Percentiles rank a stretch among this genome's conserved stretches.
Conservation (phyloP, 1,139 yeast genomes). For the Chernovozyma sophiae-reginae region DNA sequence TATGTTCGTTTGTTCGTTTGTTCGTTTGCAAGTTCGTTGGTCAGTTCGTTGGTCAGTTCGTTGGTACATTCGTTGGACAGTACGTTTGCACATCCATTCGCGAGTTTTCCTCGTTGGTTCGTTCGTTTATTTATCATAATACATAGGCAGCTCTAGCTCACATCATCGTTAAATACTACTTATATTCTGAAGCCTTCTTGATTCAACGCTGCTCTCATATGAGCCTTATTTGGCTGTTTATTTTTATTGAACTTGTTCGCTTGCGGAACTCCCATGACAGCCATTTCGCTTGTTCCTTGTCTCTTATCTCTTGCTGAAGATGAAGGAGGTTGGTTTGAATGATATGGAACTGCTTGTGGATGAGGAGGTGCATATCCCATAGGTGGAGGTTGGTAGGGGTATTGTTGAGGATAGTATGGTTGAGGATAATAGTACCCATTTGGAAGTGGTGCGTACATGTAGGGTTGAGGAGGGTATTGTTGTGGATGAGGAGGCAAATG, state of each 20-base stretch:
- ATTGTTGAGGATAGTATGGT: conserved; percentile 5
- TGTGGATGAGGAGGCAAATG: conserved; percentile 1
- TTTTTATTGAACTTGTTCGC: conserved; percentile 35
- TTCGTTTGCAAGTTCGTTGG: too few relatives aligned
- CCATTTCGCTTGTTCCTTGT: conserved; percentile 25
- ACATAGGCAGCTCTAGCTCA: too few relatives aligned
- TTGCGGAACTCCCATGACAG: conserved; percentile 37
- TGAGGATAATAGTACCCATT: conserved; percentile 5
- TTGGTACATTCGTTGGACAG: too few relatives aligned
- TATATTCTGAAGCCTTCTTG: conserved; percentile 41
- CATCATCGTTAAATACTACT: too few relatives aligned
- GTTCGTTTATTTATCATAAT: too few relatives aligned
- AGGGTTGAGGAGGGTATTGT: conserved; percentile 15
- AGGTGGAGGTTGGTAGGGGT: conserved; percentile 11
- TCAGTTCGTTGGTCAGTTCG: too few relatives aligned
- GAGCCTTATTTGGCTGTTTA: conserved; percentile 31
- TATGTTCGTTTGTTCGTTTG: too few relatives aligned
- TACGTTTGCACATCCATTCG: too few relatives aligned
- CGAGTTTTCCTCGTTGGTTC: too few relatives aligned
- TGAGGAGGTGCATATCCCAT: conserved; percentile 10
- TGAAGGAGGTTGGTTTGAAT: conserved; percentile 1
- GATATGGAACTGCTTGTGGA: conserved; percentile 10
- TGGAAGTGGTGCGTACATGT: conserved; percentile 12
- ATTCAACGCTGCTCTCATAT: conserved; percentile 39
- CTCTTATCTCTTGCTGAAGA: conserved; percentile 3